Base-by-base conservation (phyloP, 1,139 yeast species). In the Pichia sp. region DNA sequence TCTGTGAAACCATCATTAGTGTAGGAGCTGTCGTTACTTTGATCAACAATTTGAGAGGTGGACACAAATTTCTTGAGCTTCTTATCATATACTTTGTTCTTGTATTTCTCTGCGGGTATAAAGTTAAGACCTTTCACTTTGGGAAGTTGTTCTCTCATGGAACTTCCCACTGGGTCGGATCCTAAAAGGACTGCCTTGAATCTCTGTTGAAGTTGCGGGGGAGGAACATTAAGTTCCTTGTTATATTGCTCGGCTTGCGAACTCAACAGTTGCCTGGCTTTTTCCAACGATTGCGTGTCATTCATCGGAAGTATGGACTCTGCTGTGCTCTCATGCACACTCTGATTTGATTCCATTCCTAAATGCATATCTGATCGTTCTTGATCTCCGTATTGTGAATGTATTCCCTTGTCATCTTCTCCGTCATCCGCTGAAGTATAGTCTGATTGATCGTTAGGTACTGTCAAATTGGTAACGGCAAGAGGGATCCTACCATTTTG, bases 101-200 rank as follows among this genome's bases (percentile, higher is more conserved):
- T 52, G 37, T 51, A 55, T 7, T 53, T 51, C 19, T 49, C 55
- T 6, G 54, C 59, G 5, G 59, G 44, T 10, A 56, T 56, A 30
- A 55, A 55, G 15, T 49, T 52, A 26, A 56, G 31, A 7, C 53
- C 52, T 17, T 42, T 49, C 6, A 23, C 13, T n/a, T n/a, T n/a
- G n/a, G n/a, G n/a, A n/a, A n/a, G n/a, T n/a, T n/a, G n/a, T n/a
- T n/a, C n/a, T n/a, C n/a, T n/a, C n/a, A n/a, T n/a, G n/a, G n/a
- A n/a, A n/a, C n/a, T n/a, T n/a, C n/a, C n/a, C n/a, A n/a, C n/a
- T n/a, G n/a, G n/a, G n/a, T n/a, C n/a, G n/a, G n/a, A n/a, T n/a
- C n/a, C n/a, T n/a, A n/a, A n/a, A n/a, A n/a, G n/a, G n/a, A n/a
- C n/a, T n/a, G n/a, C n/a, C n/a, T n/a, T 29, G 16, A 27, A 39